phyloP scores from a whole-genome alignment of 257 asterid species.

The Prunella vulgaris region DNA sequence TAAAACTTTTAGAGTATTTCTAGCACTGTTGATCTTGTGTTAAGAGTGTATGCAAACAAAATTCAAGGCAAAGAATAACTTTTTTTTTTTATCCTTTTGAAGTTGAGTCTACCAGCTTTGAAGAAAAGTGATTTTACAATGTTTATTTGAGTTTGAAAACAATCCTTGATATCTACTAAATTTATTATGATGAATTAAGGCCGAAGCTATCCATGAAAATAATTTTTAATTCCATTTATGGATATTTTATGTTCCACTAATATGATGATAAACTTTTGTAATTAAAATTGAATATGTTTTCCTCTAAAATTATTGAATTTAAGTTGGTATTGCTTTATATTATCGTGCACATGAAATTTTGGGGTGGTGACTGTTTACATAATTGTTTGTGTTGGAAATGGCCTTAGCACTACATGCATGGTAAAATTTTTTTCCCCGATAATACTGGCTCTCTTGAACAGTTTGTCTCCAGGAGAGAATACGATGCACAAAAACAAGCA shows the following conservation, averaged over 20 bases:
- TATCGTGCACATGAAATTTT: too few relatives aligned
- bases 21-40: too few relatives aligned
- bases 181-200: background rate
- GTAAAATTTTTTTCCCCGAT: constrained; percentile 1
- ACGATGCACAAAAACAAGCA: constrained; percentile 23
- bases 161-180: background rate
- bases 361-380: too few relatives aligned
- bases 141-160: too few relatives aligned
- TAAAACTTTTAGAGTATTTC: background rate
- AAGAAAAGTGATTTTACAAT: too few relatives aligned
- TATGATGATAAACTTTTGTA: background rate
- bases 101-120: too few relatives aligned
- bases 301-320: too few relatives aligned
- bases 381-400: background rate
- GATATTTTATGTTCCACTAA: background rate
- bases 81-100: too few relatives aligned
- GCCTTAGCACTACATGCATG: background rate
- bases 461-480: constrained; percentile 35
- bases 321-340: background rate
- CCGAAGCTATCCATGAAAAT: background rate
- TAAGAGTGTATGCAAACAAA: too few relatives aligned
- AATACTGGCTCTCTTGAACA: constrained; percentile 19
- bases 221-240: background rate
- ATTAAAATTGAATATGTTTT: background rate
- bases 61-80: too few relatives aligned